phyloP scores from a whole-genome alignment of 345 rosid genomes.

The Noccaea bulbosa region DNA sequence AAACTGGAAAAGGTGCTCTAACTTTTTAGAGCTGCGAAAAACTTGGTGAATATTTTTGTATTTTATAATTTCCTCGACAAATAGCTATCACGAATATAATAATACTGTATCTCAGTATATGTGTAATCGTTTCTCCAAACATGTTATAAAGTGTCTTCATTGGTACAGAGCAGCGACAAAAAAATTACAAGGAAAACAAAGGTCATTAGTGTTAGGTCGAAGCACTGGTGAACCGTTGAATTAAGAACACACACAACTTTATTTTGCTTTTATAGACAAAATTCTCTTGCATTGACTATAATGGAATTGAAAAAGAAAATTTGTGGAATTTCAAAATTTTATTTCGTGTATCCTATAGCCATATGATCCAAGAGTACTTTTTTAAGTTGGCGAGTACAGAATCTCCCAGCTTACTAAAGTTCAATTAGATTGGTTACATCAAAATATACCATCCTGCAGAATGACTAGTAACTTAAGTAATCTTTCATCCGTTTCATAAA shows the following conservation, averaged over 20 bases:
- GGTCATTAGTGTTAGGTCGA: constrained; percentile 19
- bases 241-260: neutral
- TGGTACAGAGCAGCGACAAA: neutral
- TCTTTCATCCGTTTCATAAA: too few relatives aligned
- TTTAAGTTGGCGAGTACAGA: too few relatives aligned
- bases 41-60: neutral
- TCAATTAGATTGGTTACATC: too few relatives aligned
- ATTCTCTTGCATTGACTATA: neutral
- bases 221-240: constrained; percentile 26
- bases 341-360: neutral
- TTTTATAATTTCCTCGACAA: neutral
- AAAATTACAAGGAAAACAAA: neutral
- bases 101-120: neutral
- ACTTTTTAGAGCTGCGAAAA: constrained; percentile 19
- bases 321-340: neutral
- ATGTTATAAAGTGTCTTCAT: neutral
- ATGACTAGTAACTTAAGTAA: too few relatives aligned
- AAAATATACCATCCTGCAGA: too few relatives aligned
- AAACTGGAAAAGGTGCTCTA: constrained; percentile 7
- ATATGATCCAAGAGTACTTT: too few relatives aligned
- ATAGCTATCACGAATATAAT: neutral
- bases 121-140: neutral
- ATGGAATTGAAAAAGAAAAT: too few relatives aligned
- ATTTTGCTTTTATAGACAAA: neutral
- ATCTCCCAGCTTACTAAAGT: too few relatives aligned